Evolutionary conservation across 2,329 filamentous ascomycete genomes (phyloP), one percentile per base, ranked within the genome.

Genomic region (Catunica adiposa): DNA sequence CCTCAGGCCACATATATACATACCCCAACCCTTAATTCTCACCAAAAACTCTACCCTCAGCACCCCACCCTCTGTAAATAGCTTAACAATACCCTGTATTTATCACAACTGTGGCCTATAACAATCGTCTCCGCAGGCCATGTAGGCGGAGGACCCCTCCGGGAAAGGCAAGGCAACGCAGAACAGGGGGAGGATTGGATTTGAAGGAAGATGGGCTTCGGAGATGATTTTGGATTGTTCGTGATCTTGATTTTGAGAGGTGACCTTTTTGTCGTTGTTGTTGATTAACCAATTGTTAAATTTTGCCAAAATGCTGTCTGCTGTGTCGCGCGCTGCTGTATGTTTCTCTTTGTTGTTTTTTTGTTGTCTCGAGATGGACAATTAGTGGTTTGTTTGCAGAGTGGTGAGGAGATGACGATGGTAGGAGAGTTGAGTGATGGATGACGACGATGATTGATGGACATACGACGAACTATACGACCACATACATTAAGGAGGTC

Each of bases 321-420:
- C 50, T 58, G 46, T 58, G 50, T 58, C 57, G 44, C 54, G 57
- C 34, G 57, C 46, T 37, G 57, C 50, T 42, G 57, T 58, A 58
- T 54, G 57, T 58, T 11, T 46, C n/a, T n/a, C n/a, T n/a, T n/a
- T n/a, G n/a, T 40, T 34, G 29, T 25, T 31, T 52, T 53, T 51
- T 40, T 17, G 22, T 5, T 2, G 37, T 11, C 11, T n/a, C 37
- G 37, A 38, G 37, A 38, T 38, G 37, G 37, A 38, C 37, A n/a
- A n/a, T n/a, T 34, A 34, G 5, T 34, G 29, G 11, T 5, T 34
- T 34, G 29, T 5, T 34, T 34, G 11, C 5, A 5, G 11, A 11
- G 29, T 34, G 29, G 29, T 34, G 29, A 34, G 29, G 29, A 34
- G 29, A 34, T n/a, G n/a, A n/a, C n/a, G n/a, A n/a, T n/a, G 40